Percentiles rank a stretch among this genome's conserved stretches.
Conservation (phyloP, 2,329 filamentous ascomycete genomes). For the Beauveria bassiana region DNA sequence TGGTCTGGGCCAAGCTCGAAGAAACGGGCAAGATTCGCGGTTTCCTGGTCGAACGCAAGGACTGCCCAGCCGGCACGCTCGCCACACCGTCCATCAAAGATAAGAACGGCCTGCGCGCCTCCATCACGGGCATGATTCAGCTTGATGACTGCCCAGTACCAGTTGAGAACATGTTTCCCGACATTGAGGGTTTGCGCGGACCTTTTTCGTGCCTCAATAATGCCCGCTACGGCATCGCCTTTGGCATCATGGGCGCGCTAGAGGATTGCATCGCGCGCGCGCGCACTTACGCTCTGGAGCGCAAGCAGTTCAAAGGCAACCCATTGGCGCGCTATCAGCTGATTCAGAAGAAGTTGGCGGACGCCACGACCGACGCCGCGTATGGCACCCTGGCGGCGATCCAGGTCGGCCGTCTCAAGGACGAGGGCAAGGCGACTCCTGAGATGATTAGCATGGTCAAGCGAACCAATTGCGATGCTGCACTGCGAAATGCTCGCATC, state of each 20-base stretch:
- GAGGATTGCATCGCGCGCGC: conserved; percentile 84
- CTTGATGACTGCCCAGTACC: conserved; percentile 85
- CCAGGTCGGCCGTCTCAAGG: conserved; percentile 89
- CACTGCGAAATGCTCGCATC: conserved; percentile 67
- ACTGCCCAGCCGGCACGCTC: conserved; percentile 80
- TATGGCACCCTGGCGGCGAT: conserved; percentile 85
- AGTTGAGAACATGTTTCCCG: conserved; percentile 87
- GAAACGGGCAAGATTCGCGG: conserved; percentile 90
- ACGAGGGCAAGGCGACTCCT: conserved; percentile 76
- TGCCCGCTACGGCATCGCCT: conserved; percentile 86
- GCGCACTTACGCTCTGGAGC: conserved; percentile 79
- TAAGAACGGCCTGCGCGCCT: conserved; percentile 89
- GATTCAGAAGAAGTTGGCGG: conserved; percentile 94
- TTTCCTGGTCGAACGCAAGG: conserved; percentile 78
- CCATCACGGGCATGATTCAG: conserved; percentile 96
- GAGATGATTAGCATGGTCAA: conserved; percentile 99
- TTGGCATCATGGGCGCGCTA: conserved; percentile 86
- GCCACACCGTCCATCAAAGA: conserved; percentile 90
- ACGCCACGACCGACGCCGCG: conserved; percentile 83
- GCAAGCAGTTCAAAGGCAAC: conserved; percentile 94
- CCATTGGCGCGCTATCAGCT: conserved; percentile 94
- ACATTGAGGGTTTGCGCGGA: conserved; percentile 76
- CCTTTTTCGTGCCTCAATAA: conserved; percentile 94
- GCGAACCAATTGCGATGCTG: conserved; percentile 92
- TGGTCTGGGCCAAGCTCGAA: conserved; percentile 90